A percentile compares a stretch with the other conserved stretches of the same genome.
Evolutionary conservation across 768 basidiomycete genomes (phyloP).

Genomic region (Coprinopsis marcescibilis): DNA sequence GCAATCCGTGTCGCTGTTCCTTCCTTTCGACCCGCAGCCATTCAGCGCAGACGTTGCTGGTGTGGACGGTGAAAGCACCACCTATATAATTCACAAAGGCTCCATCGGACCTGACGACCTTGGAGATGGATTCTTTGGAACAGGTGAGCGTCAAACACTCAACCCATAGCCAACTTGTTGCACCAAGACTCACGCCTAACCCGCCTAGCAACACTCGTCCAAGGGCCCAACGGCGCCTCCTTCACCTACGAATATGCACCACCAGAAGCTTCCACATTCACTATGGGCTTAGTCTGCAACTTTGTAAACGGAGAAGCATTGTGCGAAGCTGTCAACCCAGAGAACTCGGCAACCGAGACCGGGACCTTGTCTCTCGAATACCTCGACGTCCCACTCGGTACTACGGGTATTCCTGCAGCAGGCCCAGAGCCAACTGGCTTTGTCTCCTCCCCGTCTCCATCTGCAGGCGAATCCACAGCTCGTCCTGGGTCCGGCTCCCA

Average conservation of each 20-base stretch:
- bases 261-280: slow-evolving; percentile 8
- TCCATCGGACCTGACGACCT: not conserved
- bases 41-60: not conserved
- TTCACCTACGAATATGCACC: slow-evolving; percentile 15
- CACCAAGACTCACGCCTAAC: not conserved
- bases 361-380: no score
- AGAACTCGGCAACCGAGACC: no score
- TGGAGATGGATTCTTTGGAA: not conserved
- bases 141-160: not conserved
- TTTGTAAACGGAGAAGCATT: no score
- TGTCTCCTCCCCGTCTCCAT: no score
- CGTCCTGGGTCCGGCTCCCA: no score
- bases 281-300: slow-evolving; percentile 16
- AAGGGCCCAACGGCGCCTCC: slow-evolving; percentile 19
- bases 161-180: not conserved
- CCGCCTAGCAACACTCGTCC: slow-evolving; percentile 20
- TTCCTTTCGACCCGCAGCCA: not conserved
- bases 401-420: no score
- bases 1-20: slow-evolving; percentile 31
- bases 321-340: no score
- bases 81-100: not conserved
- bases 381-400: no score
- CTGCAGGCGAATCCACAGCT: no score
- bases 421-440: no score
- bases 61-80: not conserved